Percentiles rank a stretch among this genome's conserved stretches.
Conservation (phyloP, 192 early-diverging fungal species). For the Lobosporangium transversale region DNA sequence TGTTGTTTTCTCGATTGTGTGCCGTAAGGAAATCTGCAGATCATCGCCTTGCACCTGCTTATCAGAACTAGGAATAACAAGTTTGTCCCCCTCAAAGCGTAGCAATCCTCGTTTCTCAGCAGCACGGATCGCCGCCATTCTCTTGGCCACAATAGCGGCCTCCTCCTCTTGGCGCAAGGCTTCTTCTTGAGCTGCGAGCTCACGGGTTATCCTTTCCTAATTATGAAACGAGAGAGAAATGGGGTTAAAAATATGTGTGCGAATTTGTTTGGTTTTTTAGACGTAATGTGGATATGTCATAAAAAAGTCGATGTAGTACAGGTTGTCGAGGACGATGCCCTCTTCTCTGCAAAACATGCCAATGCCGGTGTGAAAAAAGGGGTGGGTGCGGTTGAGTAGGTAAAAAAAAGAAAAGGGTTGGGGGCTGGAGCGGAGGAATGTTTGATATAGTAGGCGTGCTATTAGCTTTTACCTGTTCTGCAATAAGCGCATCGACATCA, state of each 20-base stretch:
- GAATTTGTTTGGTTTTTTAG: too few species aligned
- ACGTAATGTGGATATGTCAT: too few species aligned
- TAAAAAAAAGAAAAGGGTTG: too few species aligned
- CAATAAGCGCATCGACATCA: conserved; percentile 39
- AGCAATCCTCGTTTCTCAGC: conserved; percentile 40
- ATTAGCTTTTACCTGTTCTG: conserved; percentile 40
- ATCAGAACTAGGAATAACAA: conserved; percentile 14
- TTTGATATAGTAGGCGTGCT: too few species aligned
- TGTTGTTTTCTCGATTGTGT: background rate
- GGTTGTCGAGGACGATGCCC: too few species aligned
- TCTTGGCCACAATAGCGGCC: conserved; percentile 18
- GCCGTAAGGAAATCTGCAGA: background rate
- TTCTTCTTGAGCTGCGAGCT: conserved; percentile 44
- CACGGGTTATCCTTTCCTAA: conserved; percentile 41
- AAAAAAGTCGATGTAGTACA: too few species aligned
- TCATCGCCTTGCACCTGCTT: background rate
- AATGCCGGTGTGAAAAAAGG: too few species aligned
- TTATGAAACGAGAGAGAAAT: background rate
- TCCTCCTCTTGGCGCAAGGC: conserved; percentile 41
- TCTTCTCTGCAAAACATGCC: too few species aligned
- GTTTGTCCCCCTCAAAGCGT: conserved; percentile 30
- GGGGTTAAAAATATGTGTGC: too few species aligned
- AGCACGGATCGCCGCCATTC: conserved; percentile 33
- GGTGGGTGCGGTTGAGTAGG: too few species aligned
- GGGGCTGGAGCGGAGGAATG: too few species aligned